Evolutionary conservation across 1,284 basidiomycete genomes (phyloP).

Genomic region (Taiwanofungus camphoratus): DNA sequence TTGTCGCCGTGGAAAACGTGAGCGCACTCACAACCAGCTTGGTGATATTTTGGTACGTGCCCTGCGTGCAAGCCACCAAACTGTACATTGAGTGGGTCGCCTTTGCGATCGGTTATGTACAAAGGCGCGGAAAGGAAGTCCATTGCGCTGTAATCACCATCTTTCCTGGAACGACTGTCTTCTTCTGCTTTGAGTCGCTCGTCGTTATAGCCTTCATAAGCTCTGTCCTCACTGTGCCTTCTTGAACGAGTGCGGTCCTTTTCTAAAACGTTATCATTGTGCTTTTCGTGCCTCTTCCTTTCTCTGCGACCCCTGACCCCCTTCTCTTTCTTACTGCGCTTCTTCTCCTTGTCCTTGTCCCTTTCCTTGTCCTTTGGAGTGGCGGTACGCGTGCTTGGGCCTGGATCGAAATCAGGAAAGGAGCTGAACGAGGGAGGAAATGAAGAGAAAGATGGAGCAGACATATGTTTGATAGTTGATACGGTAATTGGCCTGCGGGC

Average conservation of each 20-base stretch:
- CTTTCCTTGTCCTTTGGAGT: conserved; percentile 17
- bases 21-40: conserved; percentile 45
- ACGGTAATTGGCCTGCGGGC: too few relatives aligned
- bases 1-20: conserved; percentile 21
- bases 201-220: conserved; percentile 23
- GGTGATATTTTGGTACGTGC: conserved; percentile 62
- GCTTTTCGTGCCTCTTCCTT: conserved; percentile 13
- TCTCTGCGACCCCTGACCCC: conserved; percentile 9
- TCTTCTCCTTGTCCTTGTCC: conserved; percentile 23
- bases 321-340: conserved; percentile 13
- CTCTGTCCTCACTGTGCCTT: conserved; percentile 5
- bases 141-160: not conserved
- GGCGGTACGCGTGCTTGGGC: conserved; percentile 25
- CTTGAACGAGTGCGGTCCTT: conserved; percentile 8
- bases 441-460: conserved; percentile 46
- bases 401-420: conserved; percentile 53
- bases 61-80: conserved; percentile 65
- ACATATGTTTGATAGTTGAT: too few relatives aligned
- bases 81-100: conserved; percentile 61
- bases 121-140: conserved; percentile 20
- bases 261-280: conserved; percentile 6
- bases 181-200: conserved; percentile 34
- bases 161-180: conserved; percentile 20
- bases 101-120: conserved; percentile 65
- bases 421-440: conserved; percentile 57